Evolutionary conservation across 2,329 filamentous ascomycete species (phyloP).

Genomic region (Sarocladium brachiariae): DNA sequence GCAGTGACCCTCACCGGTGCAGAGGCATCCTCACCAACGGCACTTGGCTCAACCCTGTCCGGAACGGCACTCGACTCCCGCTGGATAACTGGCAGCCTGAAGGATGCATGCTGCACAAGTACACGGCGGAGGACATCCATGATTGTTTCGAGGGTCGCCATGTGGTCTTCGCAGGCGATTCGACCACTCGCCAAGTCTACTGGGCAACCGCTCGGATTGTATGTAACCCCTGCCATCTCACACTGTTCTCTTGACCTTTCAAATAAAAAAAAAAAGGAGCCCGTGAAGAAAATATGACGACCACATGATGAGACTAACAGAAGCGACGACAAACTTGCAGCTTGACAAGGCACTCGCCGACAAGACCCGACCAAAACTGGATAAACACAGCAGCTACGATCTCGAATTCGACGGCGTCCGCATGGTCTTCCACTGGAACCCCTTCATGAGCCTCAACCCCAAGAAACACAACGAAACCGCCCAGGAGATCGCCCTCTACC

Average conservation of each 20-base stretch:
- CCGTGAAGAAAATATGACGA: too few species aligned
- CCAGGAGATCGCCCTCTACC: slow-evolving; percentile 17
- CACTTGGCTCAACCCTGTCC: slow-evolving; percentile 36
- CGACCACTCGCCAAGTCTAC: slow-evolving; percentile 52
- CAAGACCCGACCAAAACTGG: too few species aligned
- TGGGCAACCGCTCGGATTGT: slow-evolving; percentile 41
- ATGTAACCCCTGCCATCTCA: too few species aligned
- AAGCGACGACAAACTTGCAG: too few species aligned
- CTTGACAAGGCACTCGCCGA: slow-evolving; percentile 17
- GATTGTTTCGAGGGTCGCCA: slow-evolving; percentile 44
- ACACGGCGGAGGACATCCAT: slow-evolving; percentile 43
- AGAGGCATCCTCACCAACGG: slow-evolving; percentile 42
- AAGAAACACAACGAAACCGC: slow-evolving; percentile 17
- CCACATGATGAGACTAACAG: too few species aligned
- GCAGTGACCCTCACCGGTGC: slow-evolving; percentile 46
- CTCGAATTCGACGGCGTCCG: slow-evolving; percentile 37
- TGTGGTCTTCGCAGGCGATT: slow-evolving; percentile 56
- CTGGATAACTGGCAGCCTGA: slow-evolving; percentile 54
- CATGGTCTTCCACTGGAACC: slow-evolving; percentile 56
- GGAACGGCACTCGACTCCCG: slow-evolving; percentile 55
- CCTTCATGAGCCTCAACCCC: slow-evolving; percentile 49
- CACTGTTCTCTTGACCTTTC: too few species aligned
- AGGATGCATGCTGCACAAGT: slow-evolving; percentile 52
- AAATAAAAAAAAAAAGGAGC: too few species aligned
- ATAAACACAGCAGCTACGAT: slow-evolving; percentile 17